Conservation (phyloP, 139 green algal species). For the Chlamydomonas sphaeroides region DNA sequence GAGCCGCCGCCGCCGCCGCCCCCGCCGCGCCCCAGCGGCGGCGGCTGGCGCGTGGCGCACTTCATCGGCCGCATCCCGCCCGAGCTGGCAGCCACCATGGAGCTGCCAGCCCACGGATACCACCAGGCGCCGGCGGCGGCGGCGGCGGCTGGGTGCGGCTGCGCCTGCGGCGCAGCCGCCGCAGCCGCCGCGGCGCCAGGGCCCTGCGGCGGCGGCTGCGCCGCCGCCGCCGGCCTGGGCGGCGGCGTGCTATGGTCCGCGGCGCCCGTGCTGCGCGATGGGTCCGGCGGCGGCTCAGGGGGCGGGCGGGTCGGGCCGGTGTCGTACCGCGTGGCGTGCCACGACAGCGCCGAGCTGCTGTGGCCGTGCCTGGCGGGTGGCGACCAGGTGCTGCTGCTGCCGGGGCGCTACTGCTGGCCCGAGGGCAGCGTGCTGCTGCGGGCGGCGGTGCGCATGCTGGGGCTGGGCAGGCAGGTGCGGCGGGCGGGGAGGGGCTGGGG, state of each 20-base stretch:
- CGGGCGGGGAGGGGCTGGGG: not conserved
- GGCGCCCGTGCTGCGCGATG: slow-evolving; percentile 13
- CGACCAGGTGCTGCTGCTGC: slow-evolving; percentile 49
- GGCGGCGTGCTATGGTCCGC: slow-evolving; percentile 5
- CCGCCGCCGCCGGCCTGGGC: not conserved
- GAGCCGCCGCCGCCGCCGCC: slow-evolving; percentile 4
- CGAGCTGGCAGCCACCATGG: slow-evolving; percentile 19
- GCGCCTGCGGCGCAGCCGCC: too few relatives aligned
- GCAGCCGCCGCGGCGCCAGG: too few relatives aligned
- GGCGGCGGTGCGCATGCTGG: slow-evolving; percentile 24
- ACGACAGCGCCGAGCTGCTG: slow-evolving; percentile 23
- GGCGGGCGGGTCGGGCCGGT: too few relatives aligned
- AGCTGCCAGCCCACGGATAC: not conserved
- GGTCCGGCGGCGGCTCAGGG: not conserved
- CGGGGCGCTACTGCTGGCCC: slow-evolving; percentile 49
- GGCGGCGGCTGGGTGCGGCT: too few relatives aligned
- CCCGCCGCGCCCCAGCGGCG: not conserved
- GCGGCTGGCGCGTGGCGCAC: slow-evolving; percentile 18
- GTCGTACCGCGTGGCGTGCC: not conserved
- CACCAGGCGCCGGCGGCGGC: too few relatives aligned
- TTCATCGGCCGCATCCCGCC: slow-evolving; percentile 32
- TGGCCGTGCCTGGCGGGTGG: slow-evolving; percentile 27
- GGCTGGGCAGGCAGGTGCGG: not conserved
- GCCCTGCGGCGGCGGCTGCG: not conserved
- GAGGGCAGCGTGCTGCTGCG: slow-evolving; percentile 15